Conservation (phyloP, 176 grass and related monocot species). For the Triticum dicoccoides region DNA sequence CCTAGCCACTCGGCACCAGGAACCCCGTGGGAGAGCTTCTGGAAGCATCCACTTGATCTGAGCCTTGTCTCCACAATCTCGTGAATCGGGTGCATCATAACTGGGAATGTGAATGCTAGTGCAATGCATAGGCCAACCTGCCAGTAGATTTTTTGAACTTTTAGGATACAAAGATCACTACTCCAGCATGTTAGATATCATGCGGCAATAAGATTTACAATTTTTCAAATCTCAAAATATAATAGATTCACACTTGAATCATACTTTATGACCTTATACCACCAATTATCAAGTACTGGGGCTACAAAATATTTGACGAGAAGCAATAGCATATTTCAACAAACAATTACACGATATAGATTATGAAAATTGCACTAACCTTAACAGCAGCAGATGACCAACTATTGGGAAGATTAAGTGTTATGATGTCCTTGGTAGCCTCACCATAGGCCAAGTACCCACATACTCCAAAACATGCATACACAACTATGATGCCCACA, state of each 20-base stretch:
- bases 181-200: neutral
- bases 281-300: neutral
- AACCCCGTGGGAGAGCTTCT: conserved; percentile 35
- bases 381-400: conserved; percentile 71
- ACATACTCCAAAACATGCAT: conserved; percentile 74
- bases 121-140: conserved; percentile 86
- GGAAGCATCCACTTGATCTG: conserved; percentile 61
- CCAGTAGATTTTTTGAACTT: conserved; percentile 2
- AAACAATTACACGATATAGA: conserved; percentile 6
- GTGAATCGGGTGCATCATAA: conserved; percentile 93
- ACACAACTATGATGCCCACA: conserved; percentile 53
- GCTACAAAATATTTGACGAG: neutral
- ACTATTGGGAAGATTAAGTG: conserved; percentile 83
- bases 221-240: neutral
- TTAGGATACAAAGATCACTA: neutral
- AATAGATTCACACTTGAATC: neutral
- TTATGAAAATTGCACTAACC: conserved; percentile 46
- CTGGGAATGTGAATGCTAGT: conserved; percentile 82
- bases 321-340: conserved; percentile 2
- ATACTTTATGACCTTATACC: neutral
- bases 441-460: conserved; percentile 91
- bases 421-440: conserved; percentile 85
- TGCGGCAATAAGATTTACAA: too few species aligned
- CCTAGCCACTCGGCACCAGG: conserved; percentile 30
- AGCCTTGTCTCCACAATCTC: conserved; percentile 73